A percentile compares a stretch with the other conserved stretches of the same genome.
phyloP scores from a whole-genome alignment of 352 stramenopile genomes.

The Pythium angustatum region DNA sequence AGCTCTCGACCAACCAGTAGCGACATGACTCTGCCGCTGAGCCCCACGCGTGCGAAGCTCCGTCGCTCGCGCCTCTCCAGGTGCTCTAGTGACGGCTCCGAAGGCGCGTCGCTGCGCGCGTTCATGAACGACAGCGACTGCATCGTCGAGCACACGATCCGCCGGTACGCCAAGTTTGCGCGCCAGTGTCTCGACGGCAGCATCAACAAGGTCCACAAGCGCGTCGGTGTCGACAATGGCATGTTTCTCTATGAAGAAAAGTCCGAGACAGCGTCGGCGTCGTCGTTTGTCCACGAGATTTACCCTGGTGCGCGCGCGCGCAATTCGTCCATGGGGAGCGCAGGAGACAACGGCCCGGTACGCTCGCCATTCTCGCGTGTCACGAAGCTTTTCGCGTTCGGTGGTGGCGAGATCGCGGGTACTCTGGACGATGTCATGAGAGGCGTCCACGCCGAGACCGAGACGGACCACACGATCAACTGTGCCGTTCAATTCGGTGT shows the following conservation, averaged over 20 bases:
- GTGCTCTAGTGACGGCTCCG: conserved; percentile 7
- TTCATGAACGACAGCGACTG: conserved; percentile 51
- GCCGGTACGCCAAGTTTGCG: conserved; percentile 51
- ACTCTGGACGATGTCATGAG: conserved; percentile 53
- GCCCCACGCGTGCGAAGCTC: conserved; percentile 4
- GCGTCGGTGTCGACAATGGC: conserved; percentile 44
- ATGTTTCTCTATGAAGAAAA: conserved; percentile 60
- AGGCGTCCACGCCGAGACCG: conserved; percentile 49
- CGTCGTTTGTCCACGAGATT: conserved; percentile 23
- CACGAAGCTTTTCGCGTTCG: conserved; percentile 59
- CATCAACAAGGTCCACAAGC: conserved; percentile 46
- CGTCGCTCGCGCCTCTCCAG: conserved; percentile 13
- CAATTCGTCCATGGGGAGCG: conserved; percentile 6
- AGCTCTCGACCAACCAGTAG: too few species aligned
- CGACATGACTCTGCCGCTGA: conserved; percentile 16
- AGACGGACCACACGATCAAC: conserved; percentile 42
- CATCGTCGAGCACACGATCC: conserved; percentile 55
- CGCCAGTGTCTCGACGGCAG: conserved; percentile 32
- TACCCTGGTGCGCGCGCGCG: conserved; percentile 8
- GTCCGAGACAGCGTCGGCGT: not conserved
- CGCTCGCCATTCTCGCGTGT: conserved; percentile 23
- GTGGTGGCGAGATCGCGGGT: conserved; percentile 42
- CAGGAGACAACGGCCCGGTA: not conserved
- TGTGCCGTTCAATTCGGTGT: conserved; percentile 51
- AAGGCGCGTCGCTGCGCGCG: conserved; percentile 29